Evolutionary conservation across 257 asterid species (phyloP).

Genomic region (Capsicum chinense): DNA sequence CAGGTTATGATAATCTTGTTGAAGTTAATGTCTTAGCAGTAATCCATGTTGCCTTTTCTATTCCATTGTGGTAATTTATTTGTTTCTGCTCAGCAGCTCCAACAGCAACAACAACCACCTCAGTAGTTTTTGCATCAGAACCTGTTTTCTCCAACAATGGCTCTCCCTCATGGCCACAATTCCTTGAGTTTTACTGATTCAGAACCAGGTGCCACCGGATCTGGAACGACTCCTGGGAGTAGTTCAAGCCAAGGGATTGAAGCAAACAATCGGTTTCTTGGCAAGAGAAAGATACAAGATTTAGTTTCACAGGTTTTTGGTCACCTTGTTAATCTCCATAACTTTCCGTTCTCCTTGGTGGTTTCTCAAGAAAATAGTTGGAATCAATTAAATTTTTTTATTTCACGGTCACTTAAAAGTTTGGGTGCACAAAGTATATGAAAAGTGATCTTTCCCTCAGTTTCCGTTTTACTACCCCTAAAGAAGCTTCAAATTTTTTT

Average conservation of each 20-base stretch:
- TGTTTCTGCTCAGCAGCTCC: conserved; percentile 39
- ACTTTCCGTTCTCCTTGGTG: neutral
- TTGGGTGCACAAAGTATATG: neutral
- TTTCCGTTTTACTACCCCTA: neutral
- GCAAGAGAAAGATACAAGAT: conserved; percentile 91
- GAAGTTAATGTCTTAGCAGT: conserved; percentile 10
- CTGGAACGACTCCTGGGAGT: conserved; percentile 90
- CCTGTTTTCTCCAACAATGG: conserved; percentile 73
- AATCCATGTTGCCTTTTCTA: conserved; percentile 22
- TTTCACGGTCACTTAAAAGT: neutral
- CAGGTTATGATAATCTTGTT: neutral
- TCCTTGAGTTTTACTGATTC: conserved; percentile 88
- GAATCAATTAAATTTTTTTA: neutral
- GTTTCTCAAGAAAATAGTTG: neutral
- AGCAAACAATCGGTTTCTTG: conserved; percentile 81
- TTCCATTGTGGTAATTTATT: neutral
- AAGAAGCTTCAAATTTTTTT: neutral
- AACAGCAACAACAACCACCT: conserved; percentile 37
- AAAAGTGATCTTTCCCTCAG: neutral
- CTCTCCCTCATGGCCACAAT: conserved; percentile 61
- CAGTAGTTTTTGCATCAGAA: conserved; percentile 1
- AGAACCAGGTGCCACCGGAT: conserved; percentile 85
- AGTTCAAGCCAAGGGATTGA: conserved; percentile 93
- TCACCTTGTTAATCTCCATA: conserved; percentile 18
- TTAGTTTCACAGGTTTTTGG: conserved; percentile 71